Conservation (phyloP, 176 grass and related monocot genomes). For the Rhipidocladum racemiflorum region DNA sequence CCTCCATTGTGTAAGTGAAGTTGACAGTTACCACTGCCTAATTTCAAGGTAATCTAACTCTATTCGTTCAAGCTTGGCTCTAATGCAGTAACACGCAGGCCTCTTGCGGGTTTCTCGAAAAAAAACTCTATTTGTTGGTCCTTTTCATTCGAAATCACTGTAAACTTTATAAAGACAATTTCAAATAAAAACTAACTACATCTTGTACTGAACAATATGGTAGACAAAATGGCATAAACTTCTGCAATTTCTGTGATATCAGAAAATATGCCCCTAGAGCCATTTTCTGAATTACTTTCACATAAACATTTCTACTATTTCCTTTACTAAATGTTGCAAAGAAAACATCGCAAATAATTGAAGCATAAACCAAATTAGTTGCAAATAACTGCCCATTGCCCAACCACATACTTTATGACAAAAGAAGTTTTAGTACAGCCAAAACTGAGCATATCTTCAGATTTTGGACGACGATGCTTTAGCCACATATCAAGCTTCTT, state of each 20-base stretch:
- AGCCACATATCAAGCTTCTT: conserved; percentile 52
- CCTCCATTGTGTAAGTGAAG: background rate
- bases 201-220: conserved; percentile 9
- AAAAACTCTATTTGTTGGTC: background rate
- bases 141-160: background rate
- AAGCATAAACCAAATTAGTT: background rate
- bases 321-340: background rate
- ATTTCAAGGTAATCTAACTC: background rate
- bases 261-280: background rate
- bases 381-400: background rate
- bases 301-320: background rate
- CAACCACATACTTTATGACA: conserved; percentile 62
- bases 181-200: background rate
- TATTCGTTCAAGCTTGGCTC: background rate
- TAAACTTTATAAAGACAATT: background rate
- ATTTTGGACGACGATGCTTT: conserved; percentile 47
- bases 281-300: background rate
- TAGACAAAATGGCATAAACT: background rate
- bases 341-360: conserved; percentile 2
- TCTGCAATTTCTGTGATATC: background rate
- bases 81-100: too few relatives aligned
- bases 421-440: conserved; percentile 33
- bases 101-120: too few relatives aligned
- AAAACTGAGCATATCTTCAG: conserved; percentile 14
- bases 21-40: background rate